Base-by-base conservation (phyloP, 208 protist species). In the Angomonas ambiguus region DNA sequence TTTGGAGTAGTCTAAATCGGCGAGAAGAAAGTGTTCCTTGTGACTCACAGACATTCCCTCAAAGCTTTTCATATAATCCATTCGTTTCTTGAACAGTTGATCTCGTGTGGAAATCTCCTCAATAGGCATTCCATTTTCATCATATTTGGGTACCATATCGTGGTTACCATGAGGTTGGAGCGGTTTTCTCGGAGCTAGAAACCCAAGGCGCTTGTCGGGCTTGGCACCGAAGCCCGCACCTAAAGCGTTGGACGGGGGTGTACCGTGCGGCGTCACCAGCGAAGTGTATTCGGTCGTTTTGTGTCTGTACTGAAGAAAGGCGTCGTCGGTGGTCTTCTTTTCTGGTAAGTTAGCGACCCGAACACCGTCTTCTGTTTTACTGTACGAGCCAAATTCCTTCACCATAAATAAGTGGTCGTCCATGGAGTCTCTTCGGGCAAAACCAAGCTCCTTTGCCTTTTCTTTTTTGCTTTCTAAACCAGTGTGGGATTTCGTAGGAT, bases 1-100 rank as follows among this genome's bases (percentile, higher is more conserved):
- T 69, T 89, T 95, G 31, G 89, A 77, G 62, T 91, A 93, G 72
- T 95, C 90, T 4, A 95, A 73, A 56, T 95, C 90, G 0, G 82
- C 85, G n/a, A 95, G 72, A n/a, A 95, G 66, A 63, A 93, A 93
- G 63, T 95, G 90, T 60, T 95, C 87, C 13, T 77, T 68, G 53
- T 76, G 72, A 49, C 85, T 93, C 73, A 93, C 79, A 27, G 74
- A 87, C 27, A 77, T 93, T 33, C 89, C 89, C 33, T 92, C 77
- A 53, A 92, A 83, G 62, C 79, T 92, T 42, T 88, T 84, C 75
- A 95, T 81, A 74, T 89, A 95, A 31, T 86, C 80, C 55, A 82
- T 72, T 1, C 84, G 80, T 69, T 88, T 82, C 67, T 87, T 75
- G 51, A 81, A 74, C 53, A 84, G 16, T 65, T 94, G 82, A 27